Base-by-base conservation (phyloP, 1,284 basidiomycete genomes). In the Coriolopsis trogii region DNA sequence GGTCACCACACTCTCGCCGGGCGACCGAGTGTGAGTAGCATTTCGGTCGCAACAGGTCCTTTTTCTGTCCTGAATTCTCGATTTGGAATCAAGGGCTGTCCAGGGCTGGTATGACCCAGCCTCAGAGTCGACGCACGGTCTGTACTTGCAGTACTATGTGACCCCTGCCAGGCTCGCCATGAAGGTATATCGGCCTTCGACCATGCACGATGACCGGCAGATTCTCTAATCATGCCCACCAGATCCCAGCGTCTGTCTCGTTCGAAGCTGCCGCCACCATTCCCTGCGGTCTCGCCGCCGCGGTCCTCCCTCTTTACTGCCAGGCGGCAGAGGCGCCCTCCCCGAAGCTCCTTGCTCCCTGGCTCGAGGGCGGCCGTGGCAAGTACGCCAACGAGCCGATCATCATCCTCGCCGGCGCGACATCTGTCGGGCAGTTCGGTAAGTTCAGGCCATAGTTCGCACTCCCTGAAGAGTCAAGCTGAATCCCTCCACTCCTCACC, bases 11-110 rank as follows among this genome's bases (percentile, higher is more conserved):
- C 56, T 78, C 50, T 58, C 58, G 25, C 63, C 70, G 3, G 78
- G 79, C 5, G 77, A 80, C 52, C 69, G 63, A 55, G 72, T 80
- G 67, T 69, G 62, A 30, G 26, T 42, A 7, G 16, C 16, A 7
- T 24, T 3, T 1, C 3, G n/a, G 7, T 15, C 8, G 18, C 15
- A 1, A 18, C 25, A 28, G 16, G 26, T n/a, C 10, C 25, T 6
- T 4, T 10, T 29, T 4, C 39, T 18, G 39, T 16, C 7, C 4
- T n/a, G 7, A 16, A 13, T 30, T 30, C 8, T n/a, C n/a, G 13
- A 39, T 13, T 6, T 24, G 6, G 4, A 15, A 15, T 16, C 9
- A 6, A 70, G 61, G 45, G 61, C 63, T 20, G 58, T 64, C 36
- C 60, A 65, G 38, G 67, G 63, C 8, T 15, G 16, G 8, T 21